Evolutionary conservation across 2,329 filamentous ascomycete genomes (phyloP), one percentile per base, ranked within the genome.

Genomic region (Pyrenochaeta sp.): DNA sequence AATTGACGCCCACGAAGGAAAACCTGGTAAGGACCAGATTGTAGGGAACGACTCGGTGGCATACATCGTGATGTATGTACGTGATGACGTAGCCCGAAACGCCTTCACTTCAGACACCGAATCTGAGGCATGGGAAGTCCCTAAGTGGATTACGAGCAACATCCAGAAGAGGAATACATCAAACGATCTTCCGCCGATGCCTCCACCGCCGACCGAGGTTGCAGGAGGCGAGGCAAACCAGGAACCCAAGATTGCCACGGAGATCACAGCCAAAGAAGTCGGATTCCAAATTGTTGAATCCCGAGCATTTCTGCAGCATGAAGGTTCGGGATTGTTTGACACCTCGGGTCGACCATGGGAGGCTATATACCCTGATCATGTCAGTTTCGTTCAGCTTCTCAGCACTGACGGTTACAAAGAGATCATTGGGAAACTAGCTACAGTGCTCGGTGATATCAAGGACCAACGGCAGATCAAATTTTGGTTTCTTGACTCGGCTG

Each of bases 1-100:
- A 11, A 60, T 82, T 17, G 72, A 76, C 11, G 68, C 66, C 5
- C 79, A 82, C 40, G 74, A 82, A 51, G 81, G 81, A 9, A 74
- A 77, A 35, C 39, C 55, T 15, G 58, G 58, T 10, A 56, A 61
- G 7, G 71, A 63, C 29, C 67, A 66, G 27, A 65, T 75, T 15
- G 65, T 70, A 35, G 67, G 67, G 2, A 74, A 75, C 14, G 74
- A 79, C 37, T 68, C 79, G 18, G 69, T 82, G 8, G 80, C 80
- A 14, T 82, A 83, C 50, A 72, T 81, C 41, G 79, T 71, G 10
- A 74, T 83, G 65, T 85, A 85, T 54, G 71, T 84, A 14, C 80
- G 80, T 31, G 72, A 74, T 21, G 78, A 81, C 52, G 61, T 77
- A 23, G 63, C 75, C 2, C 48, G 63, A 1, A 44, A 55, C 3